Evolutionary conservation across 2,329 filamentous ascomycete species (phyloP), one percentile per base, ranked within the genome.

Genomic region (Penicillium frequentans): DNA sequence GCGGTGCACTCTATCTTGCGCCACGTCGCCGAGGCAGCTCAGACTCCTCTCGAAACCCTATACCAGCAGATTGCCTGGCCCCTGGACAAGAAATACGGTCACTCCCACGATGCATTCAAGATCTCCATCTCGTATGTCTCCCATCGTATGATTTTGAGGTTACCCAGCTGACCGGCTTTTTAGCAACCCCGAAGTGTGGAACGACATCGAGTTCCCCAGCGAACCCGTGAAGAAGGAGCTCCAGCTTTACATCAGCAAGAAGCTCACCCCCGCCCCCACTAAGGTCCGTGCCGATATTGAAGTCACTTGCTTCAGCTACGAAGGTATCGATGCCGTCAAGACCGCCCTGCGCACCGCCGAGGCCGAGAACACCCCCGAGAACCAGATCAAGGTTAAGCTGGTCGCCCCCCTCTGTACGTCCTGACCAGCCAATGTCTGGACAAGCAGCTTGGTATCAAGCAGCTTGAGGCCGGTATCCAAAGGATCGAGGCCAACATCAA

Each of bases 1-100:
- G 96, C 96, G 83, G 95, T 98, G 42, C 95, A 99, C 79, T 96
- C 91, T 54, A 97, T 99, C 78, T 93, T 99, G 90, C 89, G 93
- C 76, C 95, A 99, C 77, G 95, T 99, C 62, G 93, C 95, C 66
- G 93, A 99, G 82, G 97, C 97, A 85, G 96, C 92, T 44, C 87
- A 90, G 73, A 90, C 87, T 29, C 93, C 93, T n/a, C 96, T 99
- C 72, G 91, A 98, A 82, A 85, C 87, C 52, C 85, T 99, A 56
- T 99, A 99, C 79, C 89, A 96, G 83, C 87, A 83, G 67, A 97
- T 99, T 74, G 91, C 88, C 64, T 99, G 96, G 96, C 95, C 96
- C 50, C 81, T 99, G 71, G 96, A 97, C 86, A 93, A 92, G 82
- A 96, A 93, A 81, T 99, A 91, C 74, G 95, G 95, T 52, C 93